phyloP scores from a whole-genome alignment of 306 rosid species.

The Casuarina glauca region DNA sequence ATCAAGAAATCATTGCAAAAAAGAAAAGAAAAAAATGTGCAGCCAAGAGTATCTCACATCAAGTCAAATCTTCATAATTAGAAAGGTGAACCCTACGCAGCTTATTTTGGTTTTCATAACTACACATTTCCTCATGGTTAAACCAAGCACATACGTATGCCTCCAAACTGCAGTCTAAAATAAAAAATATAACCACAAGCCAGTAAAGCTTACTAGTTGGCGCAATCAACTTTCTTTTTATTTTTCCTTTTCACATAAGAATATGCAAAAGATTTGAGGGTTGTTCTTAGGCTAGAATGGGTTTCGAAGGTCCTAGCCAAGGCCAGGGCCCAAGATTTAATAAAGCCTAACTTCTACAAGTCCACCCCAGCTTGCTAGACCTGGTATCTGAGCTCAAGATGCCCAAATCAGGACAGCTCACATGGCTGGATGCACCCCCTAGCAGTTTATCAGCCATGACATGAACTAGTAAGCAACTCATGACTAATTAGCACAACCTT shows the following conservation, averaged over 20 bases:
- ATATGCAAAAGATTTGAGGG: neutral
- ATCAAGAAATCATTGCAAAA: neutral
- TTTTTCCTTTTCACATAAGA: too few relatives aligned
- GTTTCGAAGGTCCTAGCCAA: neutral
- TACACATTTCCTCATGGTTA: neutral
- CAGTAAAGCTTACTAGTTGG: neutral
- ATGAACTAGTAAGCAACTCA: neutral
- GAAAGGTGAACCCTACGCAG: neutral
- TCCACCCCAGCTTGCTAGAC: neutral
- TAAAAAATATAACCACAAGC: neutral
- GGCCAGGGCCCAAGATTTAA: neutral
- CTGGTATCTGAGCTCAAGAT: neutral
- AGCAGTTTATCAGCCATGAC: neutral
- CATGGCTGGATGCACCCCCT: neutral
- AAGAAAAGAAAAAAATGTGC: neutral
- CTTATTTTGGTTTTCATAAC: neutral
- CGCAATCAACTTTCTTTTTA: neutral
- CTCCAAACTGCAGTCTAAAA: neutral
- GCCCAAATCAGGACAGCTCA: neutral
- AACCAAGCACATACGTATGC: neutral
- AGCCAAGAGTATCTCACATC: neutral
- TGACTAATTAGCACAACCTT: constrained; percentile 10
- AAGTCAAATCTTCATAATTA: neutral
- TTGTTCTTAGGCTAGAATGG: neutral
- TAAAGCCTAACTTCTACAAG: neutral